Conservation (phyloP, 169 alveolate genomes). For the Plasmodium ovale region DNA sequence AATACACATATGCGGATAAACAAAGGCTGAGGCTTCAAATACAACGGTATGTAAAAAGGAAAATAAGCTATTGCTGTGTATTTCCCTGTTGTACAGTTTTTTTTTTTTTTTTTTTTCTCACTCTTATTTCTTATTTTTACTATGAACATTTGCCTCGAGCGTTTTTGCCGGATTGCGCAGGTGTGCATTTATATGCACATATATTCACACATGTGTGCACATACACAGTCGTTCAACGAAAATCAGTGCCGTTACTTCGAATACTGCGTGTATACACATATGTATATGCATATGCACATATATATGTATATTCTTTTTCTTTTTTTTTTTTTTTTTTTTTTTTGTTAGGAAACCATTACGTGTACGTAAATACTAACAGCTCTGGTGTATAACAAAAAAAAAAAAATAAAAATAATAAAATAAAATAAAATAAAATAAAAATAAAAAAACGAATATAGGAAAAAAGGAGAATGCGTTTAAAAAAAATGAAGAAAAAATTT, state of each 20-base stretch:
- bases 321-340: neutral
- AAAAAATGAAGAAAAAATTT: slow-evolving; percentile 5
- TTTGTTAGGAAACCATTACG: neutral
- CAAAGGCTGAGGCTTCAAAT: neutral
- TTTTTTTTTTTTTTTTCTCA: too few species aligned
- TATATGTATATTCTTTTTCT: too few species aligned
- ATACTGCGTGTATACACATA: neutral
- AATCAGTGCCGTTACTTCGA: too few species aligned
- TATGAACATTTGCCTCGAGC: too few species aligned
- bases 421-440: neutral
- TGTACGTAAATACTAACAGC: neutral
- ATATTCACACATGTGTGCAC: neutral
- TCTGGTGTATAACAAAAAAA: neutral
- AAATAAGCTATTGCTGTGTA: too few species aligned
- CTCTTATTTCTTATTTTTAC: too few species aligned
- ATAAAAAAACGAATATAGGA: too few species aligned
- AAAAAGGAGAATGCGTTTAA: neutral
- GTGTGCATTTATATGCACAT: neutral
- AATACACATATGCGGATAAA: neutral
- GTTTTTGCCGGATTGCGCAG: too few species aligned
- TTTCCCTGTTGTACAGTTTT: too few species aligned
- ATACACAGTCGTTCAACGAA: too few species aligned
- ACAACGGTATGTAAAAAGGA: too few species aligned
- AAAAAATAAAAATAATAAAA: neutral
- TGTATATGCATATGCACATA: neutral